Evolutionary conservation across 2,329 filamentous ascomycete species (phyloP), one percentile per base, ranked within the genome.

Genomic region (Microdochium nivale): DNA sequence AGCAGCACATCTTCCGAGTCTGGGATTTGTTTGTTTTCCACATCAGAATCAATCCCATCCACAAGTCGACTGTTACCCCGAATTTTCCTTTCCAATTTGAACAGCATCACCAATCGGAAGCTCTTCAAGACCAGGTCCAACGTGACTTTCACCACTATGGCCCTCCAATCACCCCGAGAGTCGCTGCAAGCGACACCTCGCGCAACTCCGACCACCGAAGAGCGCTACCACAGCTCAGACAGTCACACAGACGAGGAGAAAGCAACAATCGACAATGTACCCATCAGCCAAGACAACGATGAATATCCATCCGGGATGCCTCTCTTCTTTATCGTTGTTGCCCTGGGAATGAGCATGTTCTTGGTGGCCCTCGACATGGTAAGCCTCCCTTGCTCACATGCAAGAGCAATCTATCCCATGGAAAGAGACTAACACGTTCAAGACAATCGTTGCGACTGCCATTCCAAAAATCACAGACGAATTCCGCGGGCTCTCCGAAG

Each of bases 401-500:
- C n/a, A n/a, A 21, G n/a, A 16, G 9, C 8, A 21, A 46, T 25
- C 49, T 37, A 25, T 33, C n/a, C 16, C 25, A n/a, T n/a, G n/a
- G n/a, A n/a, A n/a, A n/a, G 11, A 49, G 2, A 47, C 24, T 40
- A 19, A 40, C n/a, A 25, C 25, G 33, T 23, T 9, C 49, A 61
- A 76, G 72, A 79, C 76, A 14, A 80, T 80, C 52, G 72, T 80
- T n/a, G 75, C 76, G 3, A 80, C 77, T 0, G 78, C 77, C 10
- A 79, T 81, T 40, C 78, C 78, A 10, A 76, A 75, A 54, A 80
- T 81, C 58, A 79, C 78, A 1, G 72, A 71, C 55, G 71, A 77
- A 40, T 77, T 78, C 65, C 67, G 75, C 52, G 69, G 73, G 48
- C 69, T 80, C 19, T 69, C 72, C 33, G 74, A 80, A 54, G 72